Conservation (phyloP, 257 asterid genomes). For the Voacanga thouarsii region DNA sequence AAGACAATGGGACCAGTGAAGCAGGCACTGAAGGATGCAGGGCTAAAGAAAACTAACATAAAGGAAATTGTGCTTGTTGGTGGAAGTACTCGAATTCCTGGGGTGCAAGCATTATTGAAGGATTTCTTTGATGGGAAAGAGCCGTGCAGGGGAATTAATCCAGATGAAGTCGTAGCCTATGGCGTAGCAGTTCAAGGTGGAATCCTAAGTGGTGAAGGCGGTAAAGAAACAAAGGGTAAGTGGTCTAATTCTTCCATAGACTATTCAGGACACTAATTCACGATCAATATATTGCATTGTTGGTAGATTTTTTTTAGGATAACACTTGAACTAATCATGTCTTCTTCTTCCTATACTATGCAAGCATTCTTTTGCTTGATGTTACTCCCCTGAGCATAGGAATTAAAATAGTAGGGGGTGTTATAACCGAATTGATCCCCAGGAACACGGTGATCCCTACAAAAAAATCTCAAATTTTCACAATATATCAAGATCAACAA, state of each 20-base stretch:
- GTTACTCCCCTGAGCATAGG: constrained; percentile 25
- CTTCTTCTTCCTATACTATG: not conserved
- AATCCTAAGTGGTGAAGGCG: constrained; percentile 25
- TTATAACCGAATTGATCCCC: constrained; percentile 33
- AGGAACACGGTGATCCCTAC: constrained; percentile 24
- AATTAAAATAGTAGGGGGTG: constrained; percentile 29
- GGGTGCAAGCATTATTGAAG: constrained; percentile 32
- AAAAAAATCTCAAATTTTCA: constrained; percentile 27
- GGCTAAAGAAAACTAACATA: no score
- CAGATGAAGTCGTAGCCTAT: constrained; percentile 32
- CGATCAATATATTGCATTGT: not conserved
- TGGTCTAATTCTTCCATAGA: no score
- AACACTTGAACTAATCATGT: not conserved
- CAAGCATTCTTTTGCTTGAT: constrained; percentile 24
- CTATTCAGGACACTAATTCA: not conserved
- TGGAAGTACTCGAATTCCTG: constrained; percentile 35
- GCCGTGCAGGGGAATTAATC: constrained; percentile 26
- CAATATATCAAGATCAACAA: constrained; percentile 32
- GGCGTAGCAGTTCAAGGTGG: constrained; percentile 37
- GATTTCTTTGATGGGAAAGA: constrained; percentile 36
- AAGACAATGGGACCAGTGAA: no score
- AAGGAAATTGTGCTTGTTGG: constrained; percentile 35
- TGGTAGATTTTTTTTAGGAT: not conserved
- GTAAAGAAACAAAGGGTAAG: constrained; percentile 22
- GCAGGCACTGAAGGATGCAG: no score